Conservation (phyloP, 1,139 yeast genomes). For the Yamadazyma pseudoaaseri region DNA sequence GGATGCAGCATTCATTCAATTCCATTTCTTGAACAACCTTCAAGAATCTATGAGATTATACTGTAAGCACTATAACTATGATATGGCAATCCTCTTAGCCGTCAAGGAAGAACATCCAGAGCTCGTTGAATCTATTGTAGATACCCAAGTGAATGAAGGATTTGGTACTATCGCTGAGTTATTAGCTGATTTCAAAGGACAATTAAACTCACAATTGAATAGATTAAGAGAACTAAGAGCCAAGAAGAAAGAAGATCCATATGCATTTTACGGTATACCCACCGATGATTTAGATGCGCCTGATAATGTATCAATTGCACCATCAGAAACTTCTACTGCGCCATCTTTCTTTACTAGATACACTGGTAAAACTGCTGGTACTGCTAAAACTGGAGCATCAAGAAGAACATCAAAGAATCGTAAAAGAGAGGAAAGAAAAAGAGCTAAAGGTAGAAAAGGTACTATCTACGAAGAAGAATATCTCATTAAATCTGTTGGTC, state of each 20-base stretch:
- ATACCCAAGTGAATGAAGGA: conserved; percentile 78
- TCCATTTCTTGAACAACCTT: conserved; percentile 57
- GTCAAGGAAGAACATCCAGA: conserved; percentile 39
- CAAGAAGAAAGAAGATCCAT: conserved; percentile 83
- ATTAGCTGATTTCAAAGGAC: conserved; percentile 87
- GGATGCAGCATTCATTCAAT: conserved; percentile 82
- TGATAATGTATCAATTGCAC: conserved; percentile 92
- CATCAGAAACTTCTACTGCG: conserved; percentile 89
- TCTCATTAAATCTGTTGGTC: conserved; percentile 80
- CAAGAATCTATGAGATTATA: conserved; percentile 63
- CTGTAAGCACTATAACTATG: conserved; percentile 75
- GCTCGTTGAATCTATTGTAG: conserved; percentile 59
- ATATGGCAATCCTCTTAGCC: conserved; percentile 72
- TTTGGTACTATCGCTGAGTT: conserved; percentile 86
- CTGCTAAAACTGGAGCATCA: conserved; percentile 95
- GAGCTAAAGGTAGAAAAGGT: conserved; percentile 96
- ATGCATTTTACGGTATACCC: conserved; percentile 67
- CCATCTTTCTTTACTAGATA: conserved; percentile 93
- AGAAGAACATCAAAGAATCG: conserved; percentile 87
- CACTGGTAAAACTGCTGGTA: conserved; percentile 93
- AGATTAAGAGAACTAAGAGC: conserved; percentile 82
- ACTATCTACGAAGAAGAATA: conserved; percentile 97
- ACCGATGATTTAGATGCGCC: conserved; percentile 71
- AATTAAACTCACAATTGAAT: conserved; percentile 75
- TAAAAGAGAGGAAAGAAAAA: conserved; percentile 93